Evolutionary conservation across 2,329 filamentous ascomycete genomes (phyloP).

Genomic region (Gremmenia infestans): DNA sequence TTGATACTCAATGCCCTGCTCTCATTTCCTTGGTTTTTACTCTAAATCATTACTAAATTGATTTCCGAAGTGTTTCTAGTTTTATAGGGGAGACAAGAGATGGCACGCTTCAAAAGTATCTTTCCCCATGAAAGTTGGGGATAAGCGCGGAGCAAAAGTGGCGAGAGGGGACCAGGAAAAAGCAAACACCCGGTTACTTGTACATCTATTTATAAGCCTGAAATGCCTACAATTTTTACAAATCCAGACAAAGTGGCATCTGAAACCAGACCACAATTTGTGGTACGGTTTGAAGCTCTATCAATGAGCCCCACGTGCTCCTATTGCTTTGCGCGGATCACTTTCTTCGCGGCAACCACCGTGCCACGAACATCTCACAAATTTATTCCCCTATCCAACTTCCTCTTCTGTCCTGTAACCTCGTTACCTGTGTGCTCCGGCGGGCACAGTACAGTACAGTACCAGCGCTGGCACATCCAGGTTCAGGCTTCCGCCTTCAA

Average conservation of each 20-base stretch:
- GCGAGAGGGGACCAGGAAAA: background rate
- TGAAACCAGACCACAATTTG: background rate
- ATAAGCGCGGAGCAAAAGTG: background rate
- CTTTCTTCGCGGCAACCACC: background rate
- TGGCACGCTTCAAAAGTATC: background rate
- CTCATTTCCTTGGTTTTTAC: conserved; percentile 15
- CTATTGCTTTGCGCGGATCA: background rate
- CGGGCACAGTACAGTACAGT: background rate
- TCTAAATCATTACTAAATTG: background rate
- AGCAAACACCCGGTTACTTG: background rate
- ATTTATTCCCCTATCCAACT: background rate
- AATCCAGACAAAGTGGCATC: background rate
- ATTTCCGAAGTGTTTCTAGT: background rate
- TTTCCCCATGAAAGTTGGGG: background rate
- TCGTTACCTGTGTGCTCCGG: background rate
- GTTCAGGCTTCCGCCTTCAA: background rate
- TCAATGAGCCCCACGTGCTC: background rate
- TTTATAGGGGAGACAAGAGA: background rate
- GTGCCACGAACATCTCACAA: background rate
- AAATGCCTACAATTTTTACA: background rate
- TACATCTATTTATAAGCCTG: background rate
- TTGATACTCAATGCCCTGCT: conserved; percentile 4
- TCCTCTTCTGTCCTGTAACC: background rate
- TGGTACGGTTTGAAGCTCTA: background rate
- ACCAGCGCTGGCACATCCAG: background rate